Percentiles rank a stretch among this genome's conserved stretches.
Evolutionary conservation across 2,329 filamentous ascomycete genomes (phyloP).

Genomic region (Chalara sp.): DNA sequence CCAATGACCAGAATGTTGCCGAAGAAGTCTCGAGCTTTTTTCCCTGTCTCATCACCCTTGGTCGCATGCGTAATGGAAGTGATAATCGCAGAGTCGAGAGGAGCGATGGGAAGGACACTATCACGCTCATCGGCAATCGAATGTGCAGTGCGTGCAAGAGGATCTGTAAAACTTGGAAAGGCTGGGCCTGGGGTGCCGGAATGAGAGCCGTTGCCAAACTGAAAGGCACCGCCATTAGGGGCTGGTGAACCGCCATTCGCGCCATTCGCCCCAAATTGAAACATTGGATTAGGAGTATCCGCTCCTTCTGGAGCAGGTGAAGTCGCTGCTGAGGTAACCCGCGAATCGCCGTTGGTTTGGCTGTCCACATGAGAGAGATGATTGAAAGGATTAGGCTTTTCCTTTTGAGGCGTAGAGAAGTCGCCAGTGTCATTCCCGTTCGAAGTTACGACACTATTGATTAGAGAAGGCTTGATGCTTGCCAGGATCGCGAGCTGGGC

Average conservation of each 20-base stretch:
- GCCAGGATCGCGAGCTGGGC: constrained; percentile 68
- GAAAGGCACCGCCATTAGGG: constrained; percentile 13
- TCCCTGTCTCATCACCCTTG: constrained; percentile 66
- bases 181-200: constrained; percentile 37
- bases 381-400: constrained; percentile 60
- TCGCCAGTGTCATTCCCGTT: constrained; percentile 35
- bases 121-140: constrained; percentile 65
- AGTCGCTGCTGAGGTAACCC: constrained; percentile 70
- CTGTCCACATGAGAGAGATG: constrained; percentile 61
- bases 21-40: constrained; percentile 84
- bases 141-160: constrained; percentile 32
- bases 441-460: constrained; percentile 29
- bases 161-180: constrained; percentile 29
- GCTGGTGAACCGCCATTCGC: constrained; percentile 24
- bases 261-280: constrained; percentile 43
- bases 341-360: constrained; percentile 62
- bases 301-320: constrained; percentile 78
- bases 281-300: constrained; percentile 57
- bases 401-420: constrained; percentile 54
- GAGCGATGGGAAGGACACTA: constrained; percentile 70
- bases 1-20: constrained; percentile 88
- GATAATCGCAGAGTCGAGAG: constrained; percentile 84
- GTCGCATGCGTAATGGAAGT: constrained; percentile 84
- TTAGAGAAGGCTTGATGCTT: constrained; percentile 53
- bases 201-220: constrained; percentile 36